These are phyloP conservation scores for Funneliformis geosporum DNA, from an alignment of 192 early-diverging fungal genomes.

Conservation along the genomic window DNA sequence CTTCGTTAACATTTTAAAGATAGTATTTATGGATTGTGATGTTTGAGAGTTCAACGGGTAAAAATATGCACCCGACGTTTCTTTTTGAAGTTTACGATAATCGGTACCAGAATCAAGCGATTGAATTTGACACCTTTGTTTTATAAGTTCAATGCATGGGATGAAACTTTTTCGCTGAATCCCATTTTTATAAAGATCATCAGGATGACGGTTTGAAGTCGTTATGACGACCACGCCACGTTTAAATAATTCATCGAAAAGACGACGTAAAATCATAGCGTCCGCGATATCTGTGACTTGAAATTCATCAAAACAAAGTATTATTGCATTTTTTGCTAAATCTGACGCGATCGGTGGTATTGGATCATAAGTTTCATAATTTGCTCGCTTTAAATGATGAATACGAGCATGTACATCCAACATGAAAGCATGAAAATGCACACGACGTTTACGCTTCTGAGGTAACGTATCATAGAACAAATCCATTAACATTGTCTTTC, in stretches of 20 bases:
- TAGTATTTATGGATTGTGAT: slow-evolving; percentile 45
- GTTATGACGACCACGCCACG: slow-evolving; percentile 86
- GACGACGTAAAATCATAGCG: slow-evolving; percentile 87
- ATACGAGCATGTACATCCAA: slow-evolving; percentile 82
- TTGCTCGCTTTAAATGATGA: slow-evolving; percentile 58
- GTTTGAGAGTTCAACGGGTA: slow-evolving; percentile 63
- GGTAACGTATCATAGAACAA: slow-evolving; percentile 84
- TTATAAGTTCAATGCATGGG: slow-evolving; percentile 87
- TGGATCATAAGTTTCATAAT: slow-evolving; percentile 58
- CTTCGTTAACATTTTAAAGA: slow-evolving; percentile 41
- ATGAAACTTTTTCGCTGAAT: slow-evolving; percentile 92
- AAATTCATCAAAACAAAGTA: slow-evolving; percentile 96
- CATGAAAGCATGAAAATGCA: slow-evolving; percentile 99
- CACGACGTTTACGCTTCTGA: slow-evolving; percentile 73
- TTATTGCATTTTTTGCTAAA: slow-evolving; percentile 75
- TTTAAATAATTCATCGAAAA: slow-evolving; percentile 81
- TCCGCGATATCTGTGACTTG: slow-evolving; percentile 98
- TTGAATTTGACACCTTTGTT: slow-evolving; percentile 77
- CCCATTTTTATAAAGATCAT: slow-evolving; percentile 94
- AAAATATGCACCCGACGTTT: slow-evolving; percentile 68
- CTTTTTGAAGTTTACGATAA: slow-evolving; percentile 72
- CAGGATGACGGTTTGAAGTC: slow-evolving; percentile 91
- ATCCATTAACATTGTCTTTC: slow-evolving; percentile 97
- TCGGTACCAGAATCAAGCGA: slow-evolving; percentile 89
- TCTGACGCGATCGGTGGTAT: slow-evolving; percentile 77